Evolutionary conservation across 495 filamentous ascomycete species (phyloP).

Genomic region (Daldinia vernicosa): DNA sequence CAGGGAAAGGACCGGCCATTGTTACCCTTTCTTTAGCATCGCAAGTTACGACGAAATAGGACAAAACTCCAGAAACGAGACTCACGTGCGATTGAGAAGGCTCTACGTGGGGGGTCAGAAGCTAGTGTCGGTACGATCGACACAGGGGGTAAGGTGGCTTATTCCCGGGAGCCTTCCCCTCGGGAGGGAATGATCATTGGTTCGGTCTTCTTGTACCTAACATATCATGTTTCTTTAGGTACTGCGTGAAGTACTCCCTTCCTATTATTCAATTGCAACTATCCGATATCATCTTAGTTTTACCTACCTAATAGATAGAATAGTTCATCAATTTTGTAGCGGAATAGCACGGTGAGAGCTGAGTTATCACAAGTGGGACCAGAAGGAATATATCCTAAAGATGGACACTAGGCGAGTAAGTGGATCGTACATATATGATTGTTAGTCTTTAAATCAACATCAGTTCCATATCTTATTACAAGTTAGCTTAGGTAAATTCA

Average conservation of each 20-base stretch:
- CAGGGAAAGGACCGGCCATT: conserved; percentile 6
- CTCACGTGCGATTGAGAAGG: conserved; percentile 29
- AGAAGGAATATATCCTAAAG: not conserved
- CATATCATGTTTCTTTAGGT: conserved; percentile 16
- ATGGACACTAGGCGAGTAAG: not conserved
- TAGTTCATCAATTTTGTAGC: not conserved
- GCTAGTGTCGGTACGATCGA: conserved; percentile 38
- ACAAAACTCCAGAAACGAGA: conserved; percentile 11
- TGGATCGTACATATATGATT: not conserved
- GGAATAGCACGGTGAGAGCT: not conserved
- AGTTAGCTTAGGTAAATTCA: not conserved
- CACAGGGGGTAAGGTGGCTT: conserved; percentile 35
- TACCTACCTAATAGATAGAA: not conserved
- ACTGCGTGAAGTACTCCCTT: not conserved
- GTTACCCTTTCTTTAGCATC: conserved; percentile 8
- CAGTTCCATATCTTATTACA: not conserved
- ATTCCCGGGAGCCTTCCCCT: conserved; percentile 35
- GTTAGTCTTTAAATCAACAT: conserved; percentile 2
- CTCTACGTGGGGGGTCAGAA: conserved; percentile 36
- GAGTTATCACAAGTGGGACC: not conserved
- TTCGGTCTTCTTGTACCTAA: conserved; percentile 9
- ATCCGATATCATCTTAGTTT: not conserved
- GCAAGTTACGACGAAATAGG: conserved; percentile 22
- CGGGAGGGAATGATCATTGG: conserved; percentile 25
- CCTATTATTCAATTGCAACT: conserved; percentile 6